Percentiles rank a stretch among this genome's conserved stretches.
These are phyloP conservation scores for Elsinoe australis DNA, from an alignment of 2,329 filamentous ascomycete genomes.

Conservation along the genomic window DNA sequence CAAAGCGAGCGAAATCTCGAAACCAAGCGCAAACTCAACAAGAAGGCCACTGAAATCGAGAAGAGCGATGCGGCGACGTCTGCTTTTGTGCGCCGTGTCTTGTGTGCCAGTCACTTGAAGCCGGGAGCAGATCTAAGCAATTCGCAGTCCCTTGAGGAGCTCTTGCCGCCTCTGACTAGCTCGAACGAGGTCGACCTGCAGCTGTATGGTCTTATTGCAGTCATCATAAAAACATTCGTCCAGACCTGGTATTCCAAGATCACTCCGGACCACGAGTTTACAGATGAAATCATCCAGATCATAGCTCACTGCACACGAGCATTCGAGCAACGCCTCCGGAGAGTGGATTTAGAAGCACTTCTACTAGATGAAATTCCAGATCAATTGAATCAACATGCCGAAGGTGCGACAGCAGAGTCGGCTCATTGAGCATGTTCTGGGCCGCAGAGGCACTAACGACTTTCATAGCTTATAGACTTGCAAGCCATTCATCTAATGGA, in stretches of 20 bases:
- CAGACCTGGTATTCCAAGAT: constrained; percentile 90
- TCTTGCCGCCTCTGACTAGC: constrained; percentile 85
- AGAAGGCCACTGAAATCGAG: constrained; percentile 30
- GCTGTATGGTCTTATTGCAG: constrained; percentile 83
- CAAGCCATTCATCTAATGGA: constrained; percentile 44
- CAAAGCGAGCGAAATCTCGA: constrained; percentile 4
- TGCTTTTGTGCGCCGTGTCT: constrained; percentile 70
- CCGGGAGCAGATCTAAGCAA: constrained; percentile 45
- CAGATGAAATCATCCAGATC: constrained; percentile 79
- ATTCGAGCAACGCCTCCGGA: constrained; percentile 75
- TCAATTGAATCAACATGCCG: constrained; percentile 70
- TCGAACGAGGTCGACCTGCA: constrained; percentile 90
- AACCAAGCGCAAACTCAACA: constrained; percentile 22
- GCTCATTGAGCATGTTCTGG: background rate
- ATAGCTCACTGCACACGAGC: constrained; percentile 87
- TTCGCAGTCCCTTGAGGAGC: constrained; percentile 63
- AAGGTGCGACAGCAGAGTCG: constrained; percentile 48
- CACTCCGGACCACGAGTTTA: constrained; percentile 80
- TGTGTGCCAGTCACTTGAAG: constrained; percentile 60
- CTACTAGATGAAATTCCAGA: constrained; percentile 82
- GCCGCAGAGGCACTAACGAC: background rate
- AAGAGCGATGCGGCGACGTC: constrained; percentile 62
- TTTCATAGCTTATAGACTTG: constrained; percentile 62
- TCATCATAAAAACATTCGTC: constrained; percentile 83
- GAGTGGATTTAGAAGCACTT: constrained; percentile 74